Evolutionary conservation across 208 protist species (phyloP).

Genomic region (Porcisia hertigi): DNA sequence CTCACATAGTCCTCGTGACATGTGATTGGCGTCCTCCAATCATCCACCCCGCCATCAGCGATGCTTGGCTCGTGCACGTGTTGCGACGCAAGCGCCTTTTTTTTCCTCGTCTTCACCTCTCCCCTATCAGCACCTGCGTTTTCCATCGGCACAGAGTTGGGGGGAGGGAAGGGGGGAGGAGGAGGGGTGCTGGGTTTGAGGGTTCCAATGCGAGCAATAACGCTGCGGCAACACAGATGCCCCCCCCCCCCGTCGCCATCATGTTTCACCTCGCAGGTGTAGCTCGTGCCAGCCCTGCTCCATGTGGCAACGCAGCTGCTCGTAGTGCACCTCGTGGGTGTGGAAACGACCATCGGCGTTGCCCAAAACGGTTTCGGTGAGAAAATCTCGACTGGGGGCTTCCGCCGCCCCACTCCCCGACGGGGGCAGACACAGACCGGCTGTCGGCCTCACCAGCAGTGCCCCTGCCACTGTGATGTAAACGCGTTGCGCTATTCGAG

Average conservation of each 20-base stretch:
- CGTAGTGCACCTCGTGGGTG: slow-evolving; percentile 19
- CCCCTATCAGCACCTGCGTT: too few species aligned
- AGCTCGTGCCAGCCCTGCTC: slow-evolving; percentile 23
- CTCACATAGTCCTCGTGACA: too few species aligned
- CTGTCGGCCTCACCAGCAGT: slow-evolving; percentile 1
- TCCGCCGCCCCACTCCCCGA: neutral
- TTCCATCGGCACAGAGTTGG: too few species aligned
- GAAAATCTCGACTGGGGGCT: neutral
- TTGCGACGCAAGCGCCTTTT: too few species aligned
- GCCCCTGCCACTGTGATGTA: slow-evolving; percentile 17
- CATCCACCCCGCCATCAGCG: too few species aligned
- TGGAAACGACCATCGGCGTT: slow-evolving; percentile 7
- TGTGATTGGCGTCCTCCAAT: too few species aligned
- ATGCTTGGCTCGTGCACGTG: too few species aligned
- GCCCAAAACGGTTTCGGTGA: neutral
- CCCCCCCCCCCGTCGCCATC: neutral
- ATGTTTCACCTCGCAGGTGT: slow-evolving; percentile 5
- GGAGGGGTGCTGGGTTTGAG: too few species aligned
- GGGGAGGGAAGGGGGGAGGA: too few species aligned
- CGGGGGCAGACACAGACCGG: neutral
- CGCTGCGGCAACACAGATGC: neutral
- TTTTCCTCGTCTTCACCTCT: neutral
- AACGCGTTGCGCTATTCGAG: slow-evolving; percentile 16
- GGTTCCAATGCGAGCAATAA: neutral
- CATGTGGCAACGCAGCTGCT: slow-evolving; percentile 26